phyloP scores from a whole-genome alignment of 805 yeast genomes.

The Spathaspora girioi region DNA sequence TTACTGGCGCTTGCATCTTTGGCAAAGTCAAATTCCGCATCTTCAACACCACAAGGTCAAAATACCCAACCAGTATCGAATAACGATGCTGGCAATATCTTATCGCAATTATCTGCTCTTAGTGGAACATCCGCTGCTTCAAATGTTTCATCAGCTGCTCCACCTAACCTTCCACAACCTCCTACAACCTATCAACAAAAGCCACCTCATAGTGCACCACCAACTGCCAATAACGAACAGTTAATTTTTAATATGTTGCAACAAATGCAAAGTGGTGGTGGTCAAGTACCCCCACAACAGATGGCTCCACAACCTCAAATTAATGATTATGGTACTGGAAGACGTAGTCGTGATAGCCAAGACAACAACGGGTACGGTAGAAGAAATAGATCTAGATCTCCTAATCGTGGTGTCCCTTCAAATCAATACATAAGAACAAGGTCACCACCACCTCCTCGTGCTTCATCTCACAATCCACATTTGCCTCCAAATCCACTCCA shows the following conservation, averaged over 20 bases:
- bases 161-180: conserved; percentile 3
- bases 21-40: conserved; percentile 36
- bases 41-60: conserved; percentile 19
- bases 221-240: conserved; percentile 24
- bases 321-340: conserved; percentile 5
- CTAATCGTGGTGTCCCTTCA: conserved; percentile 23
- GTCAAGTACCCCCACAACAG: conserved; percentile 1
- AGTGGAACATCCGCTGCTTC: conserved; percentile 9
- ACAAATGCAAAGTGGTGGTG: conserved; percentile 41
- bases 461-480: conserved; percentile 1
- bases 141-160: conserved; percentile 13
- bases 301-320: conserved; percentile 14
- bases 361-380: conserved; percentile 37
- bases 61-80: conserved; percentile 7
- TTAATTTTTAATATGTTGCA: conserved; percentile 51
- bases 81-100: conserved; percentile 35
- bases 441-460: conserved; percentile 30
- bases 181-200: conserved; percentile 10
- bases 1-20: conserved; percentile 68
- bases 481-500: background rate
- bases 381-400: conserved; percentile 54
- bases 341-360: conserved; percentile 5
- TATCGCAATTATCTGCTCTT: conserved; percentile 42
- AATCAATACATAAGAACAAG: conserved; percentile 19
- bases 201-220: conserved; percentile 11